These are phyloP conservation scores for Rauvolfia tetraphylla DNA, from an alignment of 257 asterid species.

Conservation along the genomic window DNA sequence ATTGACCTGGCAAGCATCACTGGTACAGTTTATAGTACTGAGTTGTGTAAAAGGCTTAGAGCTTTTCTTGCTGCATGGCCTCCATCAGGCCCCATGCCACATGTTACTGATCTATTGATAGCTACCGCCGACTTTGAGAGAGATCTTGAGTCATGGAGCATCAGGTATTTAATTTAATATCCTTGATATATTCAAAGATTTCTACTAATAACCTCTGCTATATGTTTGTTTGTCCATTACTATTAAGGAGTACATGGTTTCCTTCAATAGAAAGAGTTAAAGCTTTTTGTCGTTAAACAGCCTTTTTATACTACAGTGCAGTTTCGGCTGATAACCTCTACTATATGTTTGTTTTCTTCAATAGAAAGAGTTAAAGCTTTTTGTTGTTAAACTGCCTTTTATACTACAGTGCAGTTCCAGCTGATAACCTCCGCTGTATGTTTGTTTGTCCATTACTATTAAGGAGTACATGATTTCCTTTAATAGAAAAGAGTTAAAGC, in stretches of 20 bases:
- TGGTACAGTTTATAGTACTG: constrained; percentile 79
- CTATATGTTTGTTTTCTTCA: neutral
- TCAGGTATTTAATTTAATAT: constrained; percentile 47
- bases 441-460: neutral
- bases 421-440: neutral
- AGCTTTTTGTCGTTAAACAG: constrained; percentile 17
- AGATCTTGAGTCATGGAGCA: constrained; percentile 70
- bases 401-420: constrained; percentile 36
- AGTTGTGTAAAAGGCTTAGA: constrained; percentile 74
- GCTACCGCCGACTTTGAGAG: constrained; percentile 92
- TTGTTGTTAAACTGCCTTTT: constrained; percentile 15
- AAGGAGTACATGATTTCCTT: neutral
- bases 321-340: neutral
- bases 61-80: constrained; percentile 87
- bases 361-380: neutral
- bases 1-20: constrained; percentile 84
- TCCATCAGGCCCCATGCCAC: constrained; percentile 81
- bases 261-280: neutral
- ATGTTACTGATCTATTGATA: constrained; percentile 76
- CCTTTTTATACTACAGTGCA: constrained; percentile 35
- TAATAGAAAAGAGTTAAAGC: neutral
- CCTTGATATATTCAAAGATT: constrained; percentile 3
- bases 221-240: neutral
- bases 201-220: neutral
- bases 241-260: neutral